Evolutionary conservation across 345 rosid genomes (phyloP).

Genomic region (Populus alba): DNA sequence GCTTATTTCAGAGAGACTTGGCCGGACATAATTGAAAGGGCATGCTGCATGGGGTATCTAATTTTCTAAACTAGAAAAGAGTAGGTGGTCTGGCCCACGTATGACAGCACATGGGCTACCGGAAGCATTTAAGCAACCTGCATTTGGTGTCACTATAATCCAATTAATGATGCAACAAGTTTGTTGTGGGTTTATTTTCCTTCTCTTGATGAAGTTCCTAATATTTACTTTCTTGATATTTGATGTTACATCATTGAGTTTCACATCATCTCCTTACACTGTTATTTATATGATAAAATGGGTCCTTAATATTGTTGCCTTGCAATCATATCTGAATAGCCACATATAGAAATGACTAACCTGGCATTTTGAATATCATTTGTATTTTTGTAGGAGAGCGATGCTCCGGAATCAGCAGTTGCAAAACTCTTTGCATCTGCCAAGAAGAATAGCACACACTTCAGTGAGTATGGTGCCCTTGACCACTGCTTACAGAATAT

Average conservation of each 20-base stretch:
- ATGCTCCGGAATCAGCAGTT: conserved; percentile 87
- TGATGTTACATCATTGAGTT: conserved; percentile 1
- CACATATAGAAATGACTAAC: not conserved
- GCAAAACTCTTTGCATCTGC: conserved; percentile 89
- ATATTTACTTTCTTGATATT: not conserved
- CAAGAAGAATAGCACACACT: conserved; percentile 55
- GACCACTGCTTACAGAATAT: conserved; percentile 71
- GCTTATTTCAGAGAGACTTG: not conserved
- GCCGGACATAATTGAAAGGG: not conserved
- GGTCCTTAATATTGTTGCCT: not conserved
- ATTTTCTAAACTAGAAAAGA: not conserved
- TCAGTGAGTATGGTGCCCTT: conserved; percentile 47
- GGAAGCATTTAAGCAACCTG: not conserved
- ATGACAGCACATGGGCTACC: not conserved
- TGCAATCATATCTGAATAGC: not conserved
- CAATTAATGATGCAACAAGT: not conserved
- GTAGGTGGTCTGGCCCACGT: not conserved
- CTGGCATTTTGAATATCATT: not conserved
- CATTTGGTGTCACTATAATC: not conserved
- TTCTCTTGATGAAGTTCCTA: not conserved
- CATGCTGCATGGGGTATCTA: not conserved
- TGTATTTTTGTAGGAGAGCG: conserved; percentile 55
- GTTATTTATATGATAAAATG: not conserved
- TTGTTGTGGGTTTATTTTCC: not conserved
- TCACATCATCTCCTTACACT: not conserved